These are phyloP conservation scores for Irpex lacteus DNA, from an alignment of 1,284 basidiomycete genomes.

Conservation along the genomic window DNA sequence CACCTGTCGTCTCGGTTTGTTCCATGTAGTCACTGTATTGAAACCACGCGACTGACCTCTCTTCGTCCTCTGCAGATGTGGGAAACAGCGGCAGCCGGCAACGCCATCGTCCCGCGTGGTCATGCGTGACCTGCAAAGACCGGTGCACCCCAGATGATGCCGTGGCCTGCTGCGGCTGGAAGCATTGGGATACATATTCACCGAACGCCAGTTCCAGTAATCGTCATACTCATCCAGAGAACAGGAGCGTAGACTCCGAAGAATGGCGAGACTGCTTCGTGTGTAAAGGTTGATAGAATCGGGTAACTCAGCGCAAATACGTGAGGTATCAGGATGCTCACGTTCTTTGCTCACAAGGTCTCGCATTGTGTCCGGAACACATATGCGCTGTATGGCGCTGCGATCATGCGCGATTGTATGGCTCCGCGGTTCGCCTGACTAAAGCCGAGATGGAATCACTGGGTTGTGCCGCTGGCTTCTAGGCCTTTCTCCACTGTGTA, in stretches of 20 bases:
- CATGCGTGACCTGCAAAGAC: background rate
- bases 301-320: background rate
- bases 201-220: background rate
- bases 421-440: background rate
- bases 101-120: background rate
- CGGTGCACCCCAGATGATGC: background rate
- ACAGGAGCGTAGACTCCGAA: background rate
- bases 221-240: background rate
- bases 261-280: background rate
- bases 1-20: background rate
- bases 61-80: background rate
- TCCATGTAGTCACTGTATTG: background rate
- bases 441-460: constrained; percentile 1
- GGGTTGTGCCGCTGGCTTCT: background rate
- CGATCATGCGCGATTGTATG: background rate
- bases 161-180: background rate
- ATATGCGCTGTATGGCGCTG: background rate
- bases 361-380: background rate
- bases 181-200: background rate
- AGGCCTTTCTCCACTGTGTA: background rate
- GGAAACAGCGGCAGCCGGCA: background rate
- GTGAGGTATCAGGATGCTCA: background rate
- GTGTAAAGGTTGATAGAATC: background rate
- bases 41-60: background rate
- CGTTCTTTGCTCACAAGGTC: constrained; percentile 2